A percentile compares a stretch with the other conserved stretches of the same genome.
Conservation (phyloP, 1,139 yeast species). For the Geotrichum bryndzae region DNA sequence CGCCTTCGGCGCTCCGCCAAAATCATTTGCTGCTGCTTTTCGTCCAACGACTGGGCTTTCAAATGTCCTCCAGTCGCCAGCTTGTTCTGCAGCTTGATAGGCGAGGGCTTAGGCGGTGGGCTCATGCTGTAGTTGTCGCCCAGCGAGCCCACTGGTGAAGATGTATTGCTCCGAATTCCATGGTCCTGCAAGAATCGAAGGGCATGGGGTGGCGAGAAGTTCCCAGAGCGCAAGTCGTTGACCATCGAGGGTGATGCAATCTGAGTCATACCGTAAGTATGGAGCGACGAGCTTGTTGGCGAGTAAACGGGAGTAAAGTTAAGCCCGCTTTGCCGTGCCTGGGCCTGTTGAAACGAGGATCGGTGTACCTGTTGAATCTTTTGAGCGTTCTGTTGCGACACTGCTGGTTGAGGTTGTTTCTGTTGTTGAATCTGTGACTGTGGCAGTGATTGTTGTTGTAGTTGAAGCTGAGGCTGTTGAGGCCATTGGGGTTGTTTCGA, state of each 20-base stretch:
- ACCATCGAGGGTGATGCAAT: slow-evolving; percentile 8
- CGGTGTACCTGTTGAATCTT: background rate
- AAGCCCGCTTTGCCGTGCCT: background rate
- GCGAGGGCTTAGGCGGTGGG: slow-evolving; percentile 5
- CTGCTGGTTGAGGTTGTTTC: slow-evolving; percentile 7
- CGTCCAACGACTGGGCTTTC: slow-evolving; percentile 16
- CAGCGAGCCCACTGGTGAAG: slow-evolving; percentile 29
- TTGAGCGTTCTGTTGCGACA: background rate
- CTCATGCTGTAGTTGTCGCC: slow-evolving; percentile 14
- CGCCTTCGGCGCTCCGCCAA: slow-evolving; percentile 37
- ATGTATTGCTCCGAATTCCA: slow-evolving; percentile 16
- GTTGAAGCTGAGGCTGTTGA: slow-evolving; percentile 10
- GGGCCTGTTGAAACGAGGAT: background rate
- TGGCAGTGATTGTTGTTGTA: slow-evolving; percentile 4
- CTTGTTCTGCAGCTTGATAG: background rate
- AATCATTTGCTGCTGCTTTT: slow-evolving; percentile 21
- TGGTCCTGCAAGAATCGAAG: slow-evolving; percentile 15
- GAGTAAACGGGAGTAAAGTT: background rate
- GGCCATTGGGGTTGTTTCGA: slow-evolving; percentile 18
- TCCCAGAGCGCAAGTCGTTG: slow-evolving; percentile 15
- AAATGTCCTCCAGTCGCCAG: background rate
- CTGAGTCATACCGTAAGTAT: slow-evolving; percentile 16
- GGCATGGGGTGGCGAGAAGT: slow-evolving; percentile 16
- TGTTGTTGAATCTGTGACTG: background rate
- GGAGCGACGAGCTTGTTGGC: slow-evolving; percentile 6